Conservation (phyloP, 495 filamentous ascomycete genomes). For the Aspergillus sparsus region DNA sequence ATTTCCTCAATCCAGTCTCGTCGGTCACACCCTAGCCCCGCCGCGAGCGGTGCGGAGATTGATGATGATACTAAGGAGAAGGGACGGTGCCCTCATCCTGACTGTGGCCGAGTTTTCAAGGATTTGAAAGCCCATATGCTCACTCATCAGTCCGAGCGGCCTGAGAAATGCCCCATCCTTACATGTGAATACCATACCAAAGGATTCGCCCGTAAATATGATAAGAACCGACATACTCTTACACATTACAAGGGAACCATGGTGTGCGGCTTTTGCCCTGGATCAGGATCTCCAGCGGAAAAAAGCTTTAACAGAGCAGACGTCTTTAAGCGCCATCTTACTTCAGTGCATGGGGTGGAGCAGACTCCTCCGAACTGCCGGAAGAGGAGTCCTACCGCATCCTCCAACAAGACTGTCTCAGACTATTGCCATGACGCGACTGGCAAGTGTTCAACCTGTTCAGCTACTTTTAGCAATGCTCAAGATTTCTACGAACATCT, state of each 20-base stretch:
- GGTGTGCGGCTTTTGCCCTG: conserved; percentile 97
- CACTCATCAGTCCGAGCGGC: conserved; percentile 89
- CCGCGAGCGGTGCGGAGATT: conserved; percentile 51
- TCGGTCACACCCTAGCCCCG: conserved; percentile 55
- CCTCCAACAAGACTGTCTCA: conserved; percentile 54
- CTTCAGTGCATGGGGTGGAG: conserved; percentile 90
- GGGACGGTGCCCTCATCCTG: conserved; percentile 77
- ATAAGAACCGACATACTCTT: conserved; percentile 97
- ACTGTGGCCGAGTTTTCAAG: conserved; percentile 90
- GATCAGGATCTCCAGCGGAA: conserved; percentile 85
- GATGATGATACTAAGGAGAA: conserved; percentile 67
- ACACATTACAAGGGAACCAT: conserved; percentile 99
- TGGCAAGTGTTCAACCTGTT: conserved; percentile 96
- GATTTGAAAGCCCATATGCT: conserved; percentile 95
- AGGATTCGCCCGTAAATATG: conserved; percentile 96
- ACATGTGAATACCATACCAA: conserved; percentile 95
- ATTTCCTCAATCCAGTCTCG: conserved; percentile 58
- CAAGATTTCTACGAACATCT: conserved; percentile 99
- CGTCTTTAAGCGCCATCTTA: conserved; percentile 97
- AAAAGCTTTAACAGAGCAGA: conserved; percentile 99
- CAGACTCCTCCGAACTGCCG: conserved; percentile 94
- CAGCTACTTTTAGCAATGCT: conserved; percentile 84
- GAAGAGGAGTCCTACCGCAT: conserved; percentile 67
- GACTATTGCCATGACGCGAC: conserved; percentile 72
- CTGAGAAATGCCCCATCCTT: conserved; percentile 93